phyloP scores from a whole-genome alignment of 768 basidiomycete species.

The Fistulinella prunicolor region DNA sequence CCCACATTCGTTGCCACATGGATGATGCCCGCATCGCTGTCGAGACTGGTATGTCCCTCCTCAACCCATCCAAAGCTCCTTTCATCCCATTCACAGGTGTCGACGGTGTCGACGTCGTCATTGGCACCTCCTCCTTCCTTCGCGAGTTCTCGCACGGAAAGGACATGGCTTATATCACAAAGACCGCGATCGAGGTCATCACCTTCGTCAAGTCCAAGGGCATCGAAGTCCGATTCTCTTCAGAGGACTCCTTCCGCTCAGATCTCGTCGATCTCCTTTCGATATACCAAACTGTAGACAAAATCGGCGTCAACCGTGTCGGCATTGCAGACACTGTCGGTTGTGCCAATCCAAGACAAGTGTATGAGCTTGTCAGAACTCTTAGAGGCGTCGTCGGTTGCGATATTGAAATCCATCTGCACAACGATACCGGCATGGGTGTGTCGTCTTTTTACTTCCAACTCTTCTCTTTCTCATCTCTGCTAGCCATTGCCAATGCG shows the following conservation, averaged over 20 bases:
- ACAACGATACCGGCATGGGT: slow-evolving; percentile 99
- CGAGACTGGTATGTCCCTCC: slow-evolving; percentile 74
- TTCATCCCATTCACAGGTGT: slow-evolving; percentile 56
- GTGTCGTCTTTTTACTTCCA: slow-evolving; percentile 17
- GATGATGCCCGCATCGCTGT: slow-evolving; percentile 98
- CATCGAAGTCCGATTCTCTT: slow-evolving; percentile 99
- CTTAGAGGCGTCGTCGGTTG: slow-evolving; percentile 94
- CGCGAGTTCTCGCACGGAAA: slow-evolving; percentile 99
- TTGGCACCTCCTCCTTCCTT: slow-evolving; percentile 98
- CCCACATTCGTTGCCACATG: slow-evolving; percentile 99
- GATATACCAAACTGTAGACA: slow-evolving; percentile 99
- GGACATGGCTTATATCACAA: slow-evolving; percentile 99
- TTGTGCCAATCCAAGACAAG: slow-evolving; percentile 97
- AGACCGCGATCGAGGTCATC: slow-evolving; percentile 97
- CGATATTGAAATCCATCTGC: slow-evolving; percentile 97
- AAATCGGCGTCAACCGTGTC: slow-evolving; percentile 97
- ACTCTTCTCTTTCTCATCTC: slow-evolving; percentile 4
- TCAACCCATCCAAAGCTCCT: not conserved
- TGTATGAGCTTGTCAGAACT: slow-evolving; percentile 96
- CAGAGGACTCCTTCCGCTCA: slow-evolving; percentile 99
- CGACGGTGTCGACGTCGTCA: slow-evolving; percentile 98
- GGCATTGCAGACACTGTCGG: slow-evolving; percentile 99
- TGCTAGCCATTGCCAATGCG: slow-evolving; percentile 90
- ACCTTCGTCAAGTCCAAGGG: slow-evolving; percentile 99
- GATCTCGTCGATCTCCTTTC: slow-evolving; percentile 98